Evolutionary conservation across 371 early-diverging fungal species (phyloP).

Genomic region (Dichotomocladium elegans): DNA sequence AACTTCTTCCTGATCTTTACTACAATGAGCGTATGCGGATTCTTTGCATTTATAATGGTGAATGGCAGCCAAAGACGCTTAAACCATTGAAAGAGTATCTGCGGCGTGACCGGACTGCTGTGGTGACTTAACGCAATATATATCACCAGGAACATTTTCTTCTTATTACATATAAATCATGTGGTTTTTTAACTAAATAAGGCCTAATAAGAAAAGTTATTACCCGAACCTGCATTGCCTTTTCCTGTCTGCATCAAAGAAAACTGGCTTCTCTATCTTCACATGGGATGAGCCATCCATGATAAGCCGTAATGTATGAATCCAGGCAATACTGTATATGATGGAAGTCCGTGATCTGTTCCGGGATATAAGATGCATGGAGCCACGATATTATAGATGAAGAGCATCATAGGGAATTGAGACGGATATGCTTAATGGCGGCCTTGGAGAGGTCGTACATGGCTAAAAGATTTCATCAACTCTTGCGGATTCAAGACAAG

Average conservation of each 20-base stretch:
- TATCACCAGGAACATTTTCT: too few species aligned
- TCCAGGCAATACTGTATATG: too few species aligned
- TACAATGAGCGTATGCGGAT: constrained; percentile 94
- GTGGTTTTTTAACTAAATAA: too few species aligned
- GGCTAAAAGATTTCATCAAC: constrained; percentile 61
- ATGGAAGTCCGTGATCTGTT: constrained; percentile 49
- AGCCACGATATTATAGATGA: constrained; percentile 71
- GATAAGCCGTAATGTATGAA: too few species aligned
- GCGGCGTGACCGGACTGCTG: constrained; percentile 12
- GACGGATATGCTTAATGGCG: constrained; percentile 64
- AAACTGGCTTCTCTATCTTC: too few species aligned
- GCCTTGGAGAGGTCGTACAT: constrained; percentile 64
- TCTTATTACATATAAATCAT: too few species aligned
- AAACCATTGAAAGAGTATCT: constrained; percentile 29
- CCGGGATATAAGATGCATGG: constrained; percentile 70
- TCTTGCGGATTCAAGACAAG: constrained; percentile 71
- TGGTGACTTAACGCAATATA: too few species aligned
- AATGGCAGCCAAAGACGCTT: constrained; percentile 71
- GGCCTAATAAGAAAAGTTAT: too few species aligned
- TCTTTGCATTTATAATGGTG: constrained; percentile 92
- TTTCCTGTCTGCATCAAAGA: too few species aligned
- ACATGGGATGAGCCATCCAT: too few species aligned
- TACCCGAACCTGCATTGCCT: too few species aligned
- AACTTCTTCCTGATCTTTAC: constrained; percentile 92
- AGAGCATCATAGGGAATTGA: constrained; percentile 82